Evolutionary conservation across 352 stramenopile species (phyloP), one percentile per base, ranked within the genome.

Genomic region (Pythium myriotylum): DNA sequence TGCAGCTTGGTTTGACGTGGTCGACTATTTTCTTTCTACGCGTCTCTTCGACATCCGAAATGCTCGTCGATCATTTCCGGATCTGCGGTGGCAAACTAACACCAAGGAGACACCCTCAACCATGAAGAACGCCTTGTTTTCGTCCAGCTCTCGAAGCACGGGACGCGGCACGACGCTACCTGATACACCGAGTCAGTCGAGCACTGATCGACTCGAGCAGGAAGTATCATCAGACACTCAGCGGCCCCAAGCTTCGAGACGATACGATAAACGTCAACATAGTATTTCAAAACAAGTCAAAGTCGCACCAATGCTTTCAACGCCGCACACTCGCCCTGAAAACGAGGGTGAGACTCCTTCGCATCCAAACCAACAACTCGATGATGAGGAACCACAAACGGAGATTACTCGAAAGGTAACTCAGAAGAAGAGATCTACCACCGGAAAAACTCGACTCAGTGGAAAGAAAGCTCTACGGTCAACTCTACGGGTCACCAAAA

Each of bases 151-250:
- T 13, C 40, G 26, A 0, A 52, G 40, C n/a, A 59, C 24, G 3
- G 52, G 26, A 0, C 52, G 52, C 8, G 22, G 19, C n/a, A 51
- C 52, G 19, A 16, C 24, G 5, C 29, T 35, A 14, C 24, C 40
- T 16, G 7, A 24, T 14, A 51, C 35, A 16, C 39, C n/a, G 2
- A 59, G 41, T 16, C 40, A 59, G 26, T 52, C 52, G 40, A 59
- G 40, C 26, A 41, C n/a, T 26, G 48, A 29, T 3, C 46, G 46
- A 22, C 16, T 9, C 2, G 51, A 39, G 16, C 8, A n/a, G 33
- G 39, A 43, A 10, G 29, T 5, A 10, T 10, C 29, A 5, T 10
- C 29, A 10, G 5, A 35, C 5, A 35, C 5, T 35, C 29, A 35
- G 5, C 29, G 10, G 29, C 29, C 5, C 5, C 29, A 35, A 10